Percentiles rank a stretch among this genome's conserved stretches.
Evolutionary conservation across 169 alveolate species (phyloP).

Genomic region (Sarcocystis neurona): DNA sequence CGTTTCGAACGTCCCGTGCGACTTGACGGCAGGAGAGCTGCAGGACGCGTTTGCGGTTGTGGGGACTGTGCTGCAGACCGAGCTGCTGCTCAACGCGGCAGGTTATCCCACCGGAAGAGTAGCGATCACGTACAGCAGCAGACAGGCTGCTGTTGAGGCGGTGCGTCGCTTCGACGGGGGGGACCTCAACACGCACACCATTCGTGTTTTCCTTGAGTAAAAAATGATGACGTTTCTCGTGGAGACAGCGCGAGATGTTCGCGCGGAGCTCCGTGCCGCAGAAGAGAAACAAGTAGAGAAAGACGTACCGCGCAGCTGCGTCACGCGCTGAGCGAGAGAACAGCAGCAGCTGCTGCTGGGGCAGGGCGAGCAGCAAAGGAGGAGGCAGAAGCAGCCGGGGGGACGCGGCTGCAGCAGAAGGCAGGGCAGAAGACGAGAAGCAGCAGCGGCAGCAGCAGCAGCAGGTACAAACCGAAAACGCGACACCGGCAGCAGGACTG

Average conservation of each 20-base stretch:
- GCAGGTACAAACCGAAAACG: too few species aligned
- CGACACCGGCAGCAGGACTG: too few species aligned
- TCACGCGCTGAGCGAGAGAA: too few species aligned
- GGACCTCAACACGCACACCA: conserved; percentile 57
- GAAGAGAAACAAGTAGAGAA: too few species aligned
- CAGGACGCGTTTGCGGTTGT: conserved; percentile 57
- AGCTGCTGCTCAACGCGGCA: conserved; percentile 44
- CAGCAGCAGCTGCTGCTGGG: too few species aligned
- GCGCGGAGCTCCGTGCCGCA: too few species aligned
- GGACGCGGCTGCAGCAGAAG: too few species aligned
- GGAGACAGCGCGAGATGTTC: conserved; percentile 8
- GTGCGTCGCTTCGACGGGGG: conserved; percentile 64
- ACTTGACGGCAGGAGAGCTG: conserved; percentile 54
- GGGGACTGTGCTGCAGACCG: conserved; percentile 45
- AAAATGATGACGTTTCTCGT: background rate
- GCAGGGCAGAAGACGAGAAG: too few species aligned
- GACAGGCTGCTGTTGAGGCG: conserved; percentile 35
- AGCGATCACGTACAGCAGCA: conserved; percentile 14
- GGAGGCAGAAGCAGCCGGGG: too few species aligned
- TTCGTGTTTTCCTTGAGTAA: conserved; percentile 59
- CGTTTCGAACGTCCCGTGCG: conserved; percentile 49
- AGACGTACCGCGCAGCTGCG: too few species aligned
- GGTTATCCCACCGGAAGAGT: conserved; percentile 51
- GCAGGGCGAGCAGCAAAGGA: too few species aligned
- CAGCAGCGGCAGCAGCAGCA: too few species aligned